phyloP scores from a whole-genome alignment of 441 rosid species.

The Adansonia madagascariensis region DNA sequence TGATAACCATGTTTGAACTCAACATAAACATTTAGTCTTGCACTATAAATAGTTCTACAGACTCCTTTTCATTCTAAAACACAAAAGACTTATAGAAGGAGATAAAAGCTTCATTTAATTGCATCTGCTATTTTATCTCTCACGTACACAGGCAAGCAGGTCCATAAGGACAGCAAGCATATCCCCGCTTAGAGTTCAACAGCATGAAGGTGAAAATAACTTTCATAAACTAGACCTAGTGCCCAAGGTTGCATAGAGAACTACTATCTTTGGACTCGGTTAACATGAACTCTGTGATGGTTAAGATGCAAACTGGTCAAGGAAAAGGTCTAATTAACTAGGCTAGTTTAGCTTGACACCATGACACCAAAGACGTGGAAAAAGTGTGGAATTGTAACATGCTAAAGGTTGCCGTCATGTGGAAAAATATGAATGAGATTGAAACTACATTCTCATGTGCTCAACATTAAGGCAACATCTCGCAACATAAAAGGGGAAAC shows the following conservation, averaged over 20 bases:
- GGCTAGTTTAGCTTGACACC: neutral
- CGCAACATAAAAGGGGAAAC: neutral
- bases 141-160: neutral
- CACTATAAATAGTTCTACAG: neutral
- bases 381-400: neutral
- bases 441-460: neutral
- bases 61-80: neutral
- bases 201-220: conserved; percentile 15
- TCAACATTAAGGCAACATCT: neutral
- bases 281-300: neutral
- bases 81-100: conserved; percentile 1
- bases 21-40: neutral
- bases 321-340: conserved; percentile 3
- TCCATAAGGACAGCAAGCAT: conserved; percentile 10
- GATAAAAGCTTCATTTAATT: neutral
- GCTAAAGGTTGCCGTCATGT: conserved; percentile 6
- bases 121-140: conserved; percentile 2
- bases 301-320: neutral
- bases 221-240: neutral
- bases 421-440: neutral
- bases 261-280: neutral
- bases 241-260: neutral
- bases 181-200: conserved; percentile 1
- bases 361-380: neutral
- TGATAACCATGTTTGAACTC: neutral